Percentiles rank a stretch among this genome's conserved stretches.
Evolutionary conservation across 495 filamentous ascomycete species (phyloP).

Genomic region (Rusavskia elegans): DNA sequence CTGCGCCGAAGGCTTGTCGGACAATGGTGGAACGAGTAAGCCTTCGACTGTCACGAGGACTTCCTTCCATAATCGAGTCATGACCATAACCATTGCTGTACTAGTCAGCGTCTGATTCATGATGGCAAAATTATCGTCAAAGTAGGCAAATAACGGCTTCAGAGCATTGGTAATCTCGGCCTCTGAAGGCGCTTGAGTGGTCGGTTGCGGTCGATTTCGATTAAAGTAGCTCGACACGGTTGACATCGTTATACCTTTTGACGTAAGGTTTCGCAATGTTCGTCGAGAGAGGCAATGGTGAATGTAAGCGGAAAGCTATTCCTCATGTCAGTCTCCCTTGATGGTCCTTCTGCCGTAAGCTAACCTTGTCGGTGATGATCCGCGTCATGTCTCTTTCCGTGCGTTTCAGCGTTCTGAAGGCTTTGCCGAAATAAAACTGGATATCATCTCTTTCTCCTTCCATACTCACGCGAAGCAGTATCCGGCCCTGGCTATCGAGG

Average conservation of each 20-base stretch:
- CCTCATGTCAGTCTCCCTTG: conserved; percentile 8
- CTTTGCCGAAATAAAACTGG: conserved; percentile 96
- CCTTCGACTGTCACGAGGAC: conserved; percentile 81
- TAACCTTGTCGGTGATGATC: conserved; percentile 92
- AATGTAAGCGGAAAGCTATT: conserved; percentile 84
- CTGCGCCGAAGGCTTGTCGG: conserved; percentile 86
- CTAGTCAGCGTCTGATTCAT: conserved; percentile 93
- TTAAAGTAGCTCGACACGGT: conserved; percentile 70
- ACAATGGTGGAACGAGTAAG: conserved; percentile 83
- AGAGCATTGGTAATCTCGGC: conserved; percentile 68
- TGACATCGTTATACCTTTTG: conserved; percentile 45
- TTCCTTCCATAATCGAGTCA: conserved; percentile 97
- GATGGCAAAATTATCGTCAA: conserved; percentile 97
- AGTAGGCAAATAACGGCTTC: conserved; percentile 84
- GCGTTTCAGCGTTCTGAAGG: conserved; percentile 85
- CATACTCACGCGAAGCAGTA: conserved; percentile 89
- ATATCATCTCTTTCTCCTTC: conserved; percentile 97
- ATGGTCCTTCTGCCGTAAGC: conserved; percentile 8
- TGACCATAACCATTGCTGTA: conserved; percentile 88
- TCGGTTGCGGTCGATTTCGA: conserved; percentile 36
- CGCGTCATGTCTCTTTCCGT: conserved; percentile 96
- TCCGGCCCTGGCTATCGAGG: conserved; percentile 83
- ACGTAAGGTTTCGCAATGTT: conserved; percentile 57
- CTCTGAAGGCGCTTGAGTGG: conserved; percentile 39
- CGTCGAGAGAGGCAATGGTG: conserved; percentile 73